A percentile compares a stretch with the other conserved stretches of the same genome.
Conservation (phyloP, 2,329 filamentous ascomycete genomes). For the Salinomyces thailandicus region DNA sequence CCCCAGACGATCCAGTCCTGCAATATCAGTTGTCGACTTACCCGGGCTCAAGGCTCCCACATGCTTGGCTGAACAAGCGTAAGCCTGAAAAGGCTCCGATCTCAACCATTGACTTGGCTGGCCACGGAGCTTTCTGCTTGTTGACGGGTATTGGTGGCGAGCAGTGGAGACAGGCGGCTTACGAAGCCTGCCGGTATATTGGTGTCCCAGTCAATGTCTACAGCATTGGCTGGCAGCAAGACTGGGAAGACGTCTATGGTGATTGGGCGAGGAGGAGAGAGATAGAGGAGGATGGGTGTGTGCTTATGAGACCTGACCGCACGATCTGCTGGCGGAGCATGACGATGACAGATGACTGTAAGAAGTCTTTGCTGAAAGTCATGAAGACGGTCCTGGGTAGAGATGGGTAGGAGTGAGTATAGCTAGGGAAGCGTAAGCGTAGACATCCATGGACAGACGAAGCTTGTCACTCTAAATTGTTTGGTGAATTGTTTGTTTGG, state of each 20-base stretch:
- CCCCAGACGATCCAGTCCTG: slow-evolving; percentile 18
- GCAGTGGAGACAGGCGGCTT: slow-evolving; percentile 43
- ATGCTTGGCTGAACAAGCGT: slow-evolving; percentile 50
- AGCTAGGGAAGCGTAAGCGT: too few species aligned
- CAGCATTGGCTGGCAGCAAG: slow-evolving; percentile 47
- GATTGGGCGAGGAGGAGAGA: slow-evolving; percentile 47
- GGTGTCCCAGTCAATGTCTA: slow-evolving; percentile 41
- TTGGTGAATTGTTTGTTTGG: too few species aligned
- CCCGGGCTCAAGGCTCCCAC: slow-evolving; percentile 50
- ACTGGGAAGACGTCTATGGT: slow-evolving; percentile 53
- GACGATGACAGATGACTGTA: slow-evolving; percentile 16
- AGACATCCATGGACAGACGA: too few species aligned
- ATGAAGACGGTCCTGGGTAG: slow-evolving; percentile 17
- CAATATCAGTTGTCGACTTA: slow-evolving; percentile 35
- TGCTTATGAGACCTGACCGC: slow-evolving; percentile 49
- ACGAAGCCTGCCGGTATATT: slow-evolving; percentile 27
- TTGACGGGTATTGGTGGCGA: slow-evolving; percentile 44
- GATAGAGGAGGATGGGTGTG: slow-evolving; percentile 47
- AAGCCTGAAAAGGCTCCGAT: slow-evolving; percentile 34
- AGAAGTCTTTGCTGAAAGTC: slow-evolving; percentile 14
- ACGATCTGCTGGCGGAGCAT: slow-evolving; percentile 46
- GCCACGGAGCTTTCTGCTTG: slow-evolving; percentile 40
- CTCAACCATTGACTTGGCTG: slow-evolving; percentile 52
- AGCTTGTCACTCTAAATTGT: too few species aligned
- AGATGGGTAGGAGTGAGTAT: background rate